These are phyloP conservation scores for Stephania japonica DNA, from an alignment of 164 flowering plant species.

Conservation along the genomic window DNA sequence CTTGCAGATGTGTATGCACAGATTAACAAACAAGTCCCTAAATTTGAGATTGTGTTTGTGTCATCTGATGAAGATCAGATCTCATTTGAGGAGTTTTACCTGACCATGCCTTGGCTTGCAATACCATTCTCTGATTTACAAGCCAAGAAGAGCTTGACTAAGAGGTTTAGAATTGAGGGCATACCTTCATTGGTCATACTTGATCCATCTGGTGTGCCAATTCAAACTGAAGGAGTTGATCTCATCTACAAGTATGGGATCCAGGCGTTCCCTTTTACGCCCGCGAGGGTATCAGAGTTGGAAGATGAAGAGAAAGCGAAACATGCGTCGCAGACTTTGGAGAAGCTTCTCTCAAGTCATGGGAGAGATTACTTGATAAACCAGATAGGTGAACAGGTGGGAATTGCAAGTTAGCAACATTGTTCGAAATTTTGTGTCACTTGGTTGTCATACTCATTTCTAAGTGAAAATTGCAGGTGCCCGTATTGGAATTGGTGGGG, in stretches of 20 bases:
- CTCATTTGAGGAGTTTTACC: constrained; percentile 17
- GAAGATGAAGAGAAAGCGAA: constrained; percentile 29
- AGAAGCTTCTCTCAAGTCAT: constrained; percentile 15
- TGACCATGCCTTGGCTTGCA: constrained; percentile 35
- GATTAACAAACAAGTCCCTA: constrained; percentile 18
- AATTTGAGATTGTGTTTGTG: constrained; percentile 29
- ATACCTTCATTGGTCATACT: constrained; percentile 27
- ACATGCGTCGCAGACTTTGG: constrained; percentile 24
- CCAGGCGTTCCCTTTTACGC: constrained; percentile 25
- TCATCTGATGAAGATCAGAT: constrained; percentile 29
- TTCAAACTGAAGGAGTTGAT: constrained; percentile 30
- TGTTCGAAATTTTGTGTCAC: background rate
- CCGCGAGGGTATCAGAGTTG: constrained; percentile 18
- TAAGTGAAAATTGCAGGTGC: constrained; percentile 30
- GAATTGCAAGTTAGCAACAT: background rate
- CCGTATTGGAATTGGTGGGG: constrained; percentile 43
- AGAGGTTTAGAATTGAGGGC: constrained; percentile 26
- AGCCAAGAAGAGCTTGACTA: constrained; percentile 24
- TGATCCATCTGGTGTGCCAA: constrained; percentile 5
- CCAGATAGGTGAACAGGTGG: constrained; percentile 18
- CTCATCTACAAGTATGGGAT: constrained; percentile 26
- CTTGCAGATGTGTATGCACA: constrained; percentile 18
- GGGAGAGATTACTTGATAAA: constrained; percentile 21
- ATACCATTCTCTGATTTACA: constrained; percentile 28
- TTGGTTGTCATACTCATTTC: background rate